A percentile compares a stretch with the other conserved stretches of the same genome.
Conservation (phyloP, 169 alveolate genomes). For the Babesia divergens region DNA sequence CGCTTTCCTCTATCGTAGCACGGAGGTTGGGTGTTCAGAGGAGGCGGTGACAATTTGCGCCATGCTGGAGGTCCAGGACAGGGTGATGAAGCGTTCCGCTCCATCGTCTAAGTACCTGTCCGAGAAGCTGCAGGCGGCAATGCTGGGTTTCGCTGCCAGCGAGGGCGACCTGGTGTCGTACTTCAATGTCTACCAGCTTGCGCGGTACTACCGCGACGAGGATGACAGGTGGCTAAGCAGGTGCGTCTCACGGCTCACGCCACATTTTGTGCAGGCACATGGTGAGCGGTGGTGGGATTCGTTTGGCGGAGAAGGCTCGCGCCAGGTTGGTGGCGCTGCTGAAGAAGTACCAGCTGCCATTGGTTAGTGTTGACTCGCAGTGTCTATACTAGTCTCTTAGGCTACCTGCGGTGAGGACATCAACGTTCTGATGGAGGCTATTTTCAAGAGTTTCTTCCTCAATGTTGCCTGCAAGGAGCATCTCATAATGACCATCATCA, state of each 20-base stretch:
- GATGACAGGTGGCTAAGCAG: slow-evolving; percentile 38
- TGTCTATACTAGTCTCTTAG: neutral
- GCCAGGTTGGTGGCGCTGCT: slow-evolving; percentile 1
- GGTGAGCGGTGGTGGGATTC: slow-evolving; percentile 46
- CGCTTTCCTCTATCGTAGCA: slow-evolving; percentile 38
- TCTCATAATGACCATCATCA: slow-evolving; percentile 21
- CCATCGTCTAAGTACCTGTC: slow-evolving; percentile 10
- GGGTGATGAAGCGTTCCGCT: slow-evolving; percentile 14
- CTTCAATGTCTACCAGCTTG: slow-evolving; percentile 57
- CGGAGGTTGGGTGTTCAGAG: slow-evolving; percentile 56
- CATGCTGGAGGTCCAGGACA: slow-evolving; percentile 49
- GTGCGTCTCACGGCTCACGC: neutral
- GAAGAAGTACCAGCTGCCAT: slow-evolving; percentile 34
- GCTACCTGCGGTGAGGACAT: slow-evolving; percentile 51
- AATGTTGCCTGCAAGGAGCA: slow-evolving; percentile 69
- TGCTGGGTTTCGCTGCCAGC: slow-evolving; percentile 48
- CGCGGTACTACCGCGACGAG: slow-evolving; percentile 58
- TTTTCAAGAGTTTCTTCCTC: slow-evolving; percentile 52
- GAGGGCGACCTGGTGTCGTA: slow-evolving; percentile 66
- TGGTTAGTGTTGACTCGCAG: neutral
- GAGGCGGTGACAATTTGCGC: slow-evolving; percentile 61
- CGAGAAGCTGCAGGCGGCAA: slow-evolving; percentile 54
- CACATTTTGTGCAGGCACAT: slow-evolving; percentile 20
- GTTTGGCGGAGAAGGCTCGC: slow-evolving; percentile 32
- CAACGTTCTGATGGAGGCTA: slow-evolving; percentile 37